Percentiles rank a stretch among this genome's conserved stretches.
These are phyloP conservation scores for Penicillium rolfsii DNA, from an alignment of 2,329 filamentous ascomycete genomes.

Conservation along the genomic window DNA sequence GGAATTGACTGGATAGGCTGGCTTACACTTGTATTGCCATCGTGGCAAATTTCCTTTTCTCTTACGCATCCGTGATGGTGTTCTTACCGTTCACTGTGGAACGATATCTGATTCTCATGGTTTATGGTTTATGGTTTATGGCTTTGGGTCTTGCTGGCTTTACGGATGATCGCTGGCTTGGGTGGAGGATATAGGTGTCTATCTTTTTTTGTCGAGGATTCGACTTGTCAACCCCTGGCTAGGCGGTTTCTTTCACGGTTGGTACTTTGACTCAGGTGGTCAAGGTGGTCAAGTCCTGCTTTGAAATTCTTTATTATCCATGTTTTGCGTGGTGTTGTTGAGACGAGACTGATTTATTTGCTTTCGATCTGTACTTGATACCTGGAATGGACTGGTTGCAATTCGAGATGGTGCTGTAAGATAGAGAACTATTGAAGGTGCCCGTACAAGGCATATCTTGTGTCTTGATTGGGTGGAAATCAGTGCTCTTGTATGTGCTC, in stretches of 20 bases:
- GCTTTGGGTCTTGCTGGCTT: neutral
- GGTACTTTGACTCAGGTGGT: constrained; percentile 9
- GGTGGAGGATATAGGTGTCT: neutral
- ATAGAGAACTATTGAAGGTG: neutral
- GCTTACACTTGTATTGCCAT: neutral
- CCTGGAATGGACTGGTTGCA: constrained; percentile 17
- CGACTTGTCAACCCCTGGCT: neutral
- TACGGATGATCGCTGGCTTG: neutral
- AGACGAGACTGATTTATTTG: constrained; percentile 28
- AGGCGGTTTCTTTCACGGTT: constrained; percentile 16
- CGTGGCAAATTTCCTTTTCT: neutral
- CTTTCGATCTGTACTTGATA: constrained; percentile 27
- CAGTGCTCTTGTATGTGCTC: neutral
- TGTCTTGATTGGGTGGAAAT: too few relatives aligned
- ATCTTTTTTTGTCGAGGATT: neutral
- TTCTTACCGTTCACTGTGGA: neutral
- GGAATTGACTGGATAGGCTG: neutral
- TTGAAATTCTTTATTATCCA: constrained; percentile 12
- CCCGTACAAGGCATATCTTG: neutral
- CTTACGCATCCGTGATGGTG: neutral
- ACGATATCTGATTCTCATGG: neutral
- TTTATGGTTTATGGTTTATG: neutral
- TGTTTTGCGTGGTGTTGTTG: constrained; percentile 20
- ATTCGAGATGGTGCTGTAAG: neutral
- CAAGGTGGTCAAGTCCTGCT: constrained; percentile 5